A percentile compares a stretch with the other conserved stretches of the same genome.
These are phyloP conservation scores for Eremothecium coryli DNA, from an alignment of 1,139 yeast species.

Conservation along the genomic window DNA sequence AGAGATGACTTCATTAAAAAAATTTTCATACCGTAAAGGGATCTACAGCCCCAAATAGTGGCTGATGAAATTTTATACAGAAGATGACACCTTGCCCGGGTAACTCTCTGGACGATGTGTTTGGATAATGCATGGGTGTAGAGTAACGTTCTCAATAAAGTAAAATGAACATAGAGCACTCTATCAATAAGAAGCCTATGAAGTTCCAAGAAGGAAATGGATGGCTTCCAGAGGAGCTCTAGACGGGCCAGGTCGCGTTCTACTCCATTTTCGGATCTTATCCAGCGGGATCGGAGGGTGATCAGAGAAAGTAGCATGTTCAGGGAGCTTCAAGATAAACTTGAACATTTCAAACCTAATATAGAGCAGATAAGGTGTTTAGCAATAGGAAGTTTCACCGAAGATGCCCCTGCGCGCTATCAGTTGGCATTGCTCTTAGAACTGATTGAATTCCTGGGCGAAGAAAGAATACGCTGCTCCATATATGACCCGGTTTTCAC, in stretches of 20 bases:
- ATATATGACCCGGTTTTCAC: slow-evolving; percentile 59
- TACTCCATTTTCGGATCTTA: not conserved
- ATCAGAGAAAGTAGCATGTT: slow-evolving; percentile 28
- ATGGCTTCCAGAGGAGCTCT: not conserved
- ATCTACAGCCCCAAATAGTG: too few relatives aligned
- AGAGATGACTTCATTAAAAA: too few relatives aligned
- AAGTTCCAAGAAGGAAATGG: too few relatives aligned
- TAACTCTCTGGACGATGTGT: too few relatives aligned
- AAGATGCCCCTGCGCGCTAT: slow-evolving; percentile 48
- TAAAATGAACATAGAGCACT: too few relatives aligned
- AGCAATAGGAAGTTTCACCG: slow-evolving; percentile 62
- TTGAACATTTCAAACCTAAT: slow-evolving; percentile 9
- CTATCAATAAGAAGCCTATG: too few relatives aligned
- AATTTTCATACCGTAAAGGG: too few relatives aligned
- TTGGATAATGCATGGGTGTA: slow-evolving; percentile 1
- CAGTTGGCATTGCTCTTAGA: slow-evolving; percentile 51
- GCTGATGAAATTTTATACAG: too few relatives aligned
- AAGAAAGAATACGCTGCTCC: slow-evolving; percentile 31
- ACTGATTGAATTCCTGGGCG: slow-evolving; percentile 22
- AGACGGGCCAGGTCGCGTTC: not conserved
- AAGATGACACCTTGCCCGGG: too few relatives aligned
- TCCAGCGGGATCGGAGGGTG: slow-evolving; percentile 9
- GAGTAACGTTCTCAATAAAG: slow-evolving; percentile 2
- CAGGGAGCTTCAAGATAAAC: slow-evolving; percentile 17
- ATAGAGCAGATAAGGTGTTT: slow-evolving; percentile 45